Base-by-base conservation (phyloP, 1,284 basidiomycete genomes). In the Fistulinella cinereoalba region DNA sequence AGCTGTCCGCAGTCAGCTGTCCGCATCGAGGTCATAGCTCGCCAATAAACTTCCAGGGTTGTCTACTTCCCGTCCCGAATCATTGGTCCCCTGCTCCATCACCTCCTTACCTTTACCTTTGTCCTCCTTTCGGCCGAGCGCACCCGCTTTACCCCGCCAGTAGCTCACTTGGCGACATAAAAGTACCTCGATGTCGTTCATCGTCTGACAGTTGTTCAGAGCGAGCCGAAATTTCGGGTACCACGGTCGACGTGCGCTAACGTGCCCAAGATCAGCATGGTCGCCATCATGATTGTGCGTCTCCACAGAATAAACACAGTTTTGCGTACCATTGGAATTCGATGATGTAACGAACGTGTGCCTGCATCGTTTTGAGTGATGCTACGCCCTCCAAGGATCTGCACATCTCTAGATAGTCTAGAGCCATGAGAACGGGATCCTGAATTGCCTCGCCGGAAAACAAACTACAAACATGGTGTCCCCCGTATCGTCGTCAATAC, bases 261-360 rank as follows among this genome's bases (percentile, higher is more conserved):
- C 6, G 19, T 6, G 13, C n/a, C n/a, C n/a, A n/a, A n/a, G n/a
- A n/a, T n/a, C n/a, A n/a, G 12, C 32, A 5, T 43, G 12, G 1
- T 33, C 18, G 19, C 13, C 22, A 44, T 47, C 45, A 51, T 21
- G 12, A 25, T 16, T n/a, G n/a, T n/a, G n/a, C n/a, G n/a, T n/a
- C n/a, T n/a, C n/a, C n/a, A n/a, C n/a, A n/a, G n/a, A n/a, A n/a
- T n/a, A n/a, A n/a, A n/a, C n/a, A n/a, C n/a, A n/a, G n/a, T n/a
- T n/a, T n/a, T n/a, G 63, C 75, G 46, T 48, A 83, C 84, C 79
- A 83, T 60, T 83, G 80, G 56, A 77, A 76, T 53, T 78, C 77
- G 39, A 86, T 58, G 45, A 85, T 76, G 60, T 82, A 79, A 38
- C 77, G 69, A 41, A 87, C 66, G 56, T 86, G 83, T 7, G 75